These are phyloP conservation scores for Volvariella surrecta DNA, from an alignment of 1,284 basidiomycete genomes.

Conservation along the genomic window DNA sequence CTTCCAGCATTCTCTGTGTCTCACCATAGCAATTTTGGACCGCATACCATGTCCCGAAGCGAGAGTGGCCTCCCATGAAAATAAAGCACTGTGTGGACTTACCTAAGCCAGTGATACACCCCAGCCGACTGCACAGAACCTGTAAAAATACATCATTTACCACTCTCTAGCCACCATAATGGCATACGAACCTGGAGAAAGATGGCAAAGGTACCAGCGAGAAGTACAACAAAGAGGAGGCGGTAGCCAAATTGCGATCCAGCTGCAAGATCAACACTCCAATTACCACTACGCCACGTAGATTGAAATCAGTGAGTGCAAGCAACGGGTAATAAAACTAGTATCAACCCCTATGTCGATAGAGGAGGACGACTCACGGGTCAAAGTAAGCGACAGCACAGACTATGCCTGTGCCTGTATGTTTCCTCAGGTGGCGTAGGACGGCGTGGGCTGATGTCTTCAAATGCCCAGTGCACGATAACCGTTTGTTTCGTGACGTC, in stretches of 20 bases:
- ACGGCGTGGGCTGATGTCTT: slow-evolving; percentile 9
- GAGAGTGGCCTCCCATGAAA: no score
- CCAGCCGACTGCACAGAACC: slow-evolving; percentile 54
- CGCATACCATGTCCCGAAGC: no score
- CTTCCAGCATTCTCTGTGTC: no score
- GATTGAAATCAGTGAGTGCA: no score
- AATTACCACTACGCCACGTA: slow-evolving; percentile 46
- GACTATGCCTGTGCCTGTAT: slow-evolving; percentile 50
- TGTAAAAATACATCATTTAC: slow-evolving; percentile 14
- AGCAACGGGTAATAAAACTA: no score
- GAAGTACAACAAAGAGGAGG: slow-evolving; percentile 78
- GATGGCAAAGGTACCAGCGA: slow-evolving; percentile 77
- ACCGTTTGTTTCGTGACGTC: no score
- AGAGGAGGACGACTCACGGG: slow-evolving; percentile 40
- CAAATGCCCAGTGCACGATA: no score
- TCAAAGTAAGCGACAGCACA: slow-evolving; percentile 63
- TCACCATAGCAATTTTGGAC: no score
- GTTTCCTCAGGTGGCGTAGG: slow-evolving; percentile 38
- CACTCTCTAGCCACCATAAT: neutral
- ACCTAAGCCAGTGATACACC: slow-evolving; percentile 67
- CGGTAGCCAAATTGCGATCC: slow-evolving; percentile 78
- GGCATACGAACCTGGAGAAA: slow-evolving; percentile 53
- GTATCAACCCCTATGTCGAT: no score
- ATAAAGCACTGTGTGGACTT: slow-evolving; percentile 12
- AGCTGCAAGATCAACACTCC: slow-evolving; percentile 72